phyloP scores from a whole-genome alignment of 2,329 filamentous ascomycete genomes.

The Paecilomyces variotii region DNA sequence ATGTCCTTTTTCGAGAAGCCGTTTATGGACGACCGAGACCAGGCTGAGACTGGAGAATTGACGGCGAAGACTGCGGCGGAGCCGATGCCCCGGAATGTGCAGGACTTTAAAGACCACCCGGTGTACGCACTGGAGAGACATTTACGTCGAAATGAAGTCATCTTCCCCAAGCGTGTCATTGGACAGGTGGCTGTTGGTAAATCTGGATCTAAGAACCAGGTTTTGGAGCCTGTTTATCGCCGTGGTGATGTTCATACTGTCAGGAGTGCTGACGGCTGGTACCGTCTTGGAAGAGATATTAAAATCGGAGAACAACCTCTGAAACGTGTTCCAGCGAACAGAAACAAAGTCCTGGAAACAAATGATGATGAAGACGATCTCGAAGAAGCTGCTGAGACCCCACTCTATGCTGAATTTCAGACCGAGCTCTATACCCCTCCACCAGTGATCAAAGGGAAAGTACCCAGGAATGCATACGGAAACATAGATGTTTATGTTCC shows the following conservation, averaged over 20 bases:
- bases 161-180: constrained; percentile 62
- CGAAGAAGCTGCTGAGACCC: constrained; percentile 47
- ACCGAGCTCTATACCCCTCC: constrained; percentile 68
- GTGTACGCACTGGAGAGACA: constrained; percentile 79
- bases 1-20: constrained; percentile 35
- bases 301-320: constrained; percentile 70
- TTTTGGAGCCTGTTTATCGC: constrained; percentile 72
- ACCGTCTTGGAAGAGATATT: constrained; percentile 73
- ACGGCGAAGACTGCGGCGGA: constrained; percentile 64
- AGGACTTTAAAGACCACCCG: constrained; percentile 82
- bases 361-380: constrained; percentile 35
- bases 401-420: constrained; percentile 52
- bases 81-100: constrained; percentile 75
- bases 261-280: constrained; percentile 81
- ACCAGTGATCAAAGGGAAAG: constrained; percentile 62
- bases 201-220: constrained; percentile 35
- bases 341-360: constrained; percentile 19
- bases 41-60: constrained; percentile 75
- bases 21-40: constrained; percentile 58
- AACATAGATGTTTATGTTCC: constrained; percentile 58
- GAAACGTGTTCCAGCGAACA: constrained; percentile 58
- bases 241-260: constrained; percentile 72
- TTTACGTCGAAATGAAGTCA: constrained; percentile 71
- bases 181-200: constrained; percentile 62
- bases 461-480: constrained; percentile 56